Percentiles rank a stretch among this genome's conserved stretches.
Conservation (phyloP, 352 stramenopile genomes). For the Globisporangium canariense region DNA sequence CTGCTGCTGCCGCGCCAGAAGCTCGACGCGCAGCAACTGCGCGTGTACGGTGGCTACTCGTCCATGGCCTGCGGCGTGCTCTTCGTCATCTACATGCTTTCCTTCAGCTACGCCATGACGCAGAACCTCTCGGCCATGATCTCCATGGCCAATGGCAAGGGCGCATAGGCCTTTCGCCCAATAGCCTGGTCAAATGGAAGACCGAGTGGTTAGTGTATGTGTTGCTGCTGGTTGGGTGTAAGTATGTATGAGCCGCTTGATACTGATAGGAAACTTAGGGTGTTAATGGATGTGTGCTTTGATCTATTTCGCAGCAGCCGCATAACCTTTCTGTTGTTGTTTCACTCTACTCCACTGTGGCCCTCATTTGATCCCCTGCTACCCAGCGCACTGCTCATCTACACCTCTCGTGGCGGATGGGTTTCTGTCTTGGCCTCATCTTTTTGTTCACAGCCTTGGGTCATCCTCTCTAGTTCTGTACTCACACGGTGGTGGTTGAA, state of each 20-base stretch:
- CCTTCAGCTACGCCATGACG: constrained; percentile 50
- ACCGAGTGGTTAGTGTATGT: background rate
- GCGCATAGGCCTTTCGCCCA: background rate
- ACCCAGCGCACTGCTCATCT: too few relatives aligned
- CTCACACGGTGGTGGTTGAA: too few relatives aligned
- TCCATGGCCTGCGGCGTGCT: constrained; percentile 44
- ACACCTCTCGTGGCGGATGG: too few relatives aligned
- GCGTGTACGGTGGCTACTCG: constrained; percentile 47
- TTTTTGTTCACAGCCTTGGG: too few relatives aligned
- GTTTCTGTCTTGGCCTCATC: too few relatives aligned
- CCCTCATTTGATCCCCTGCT: too few relatives aligned
- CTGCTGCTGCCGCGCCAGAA: constrained; percentile 44
- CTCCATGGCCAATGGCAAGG: constrained; percentile 16
- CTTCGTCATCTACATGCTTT: constrained; percentile 51
- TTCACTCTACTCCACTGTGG: too few relatives aligned
- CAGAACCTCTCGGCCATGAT: constrained; percentile 20
- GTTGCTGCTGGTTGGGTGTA: background rate
- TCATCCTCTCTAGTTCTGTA: too few relatives aligned
- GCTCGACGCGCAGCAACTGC: constrained; percentile 44
- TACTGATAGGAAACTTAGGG: background rate
- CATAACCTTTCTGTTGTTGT: background rate
- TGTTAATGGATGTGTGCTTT: background rate
- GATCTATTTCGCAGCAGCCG: constrained; percentile 1
- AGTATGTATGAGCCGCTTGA: constrained; percentile 3
- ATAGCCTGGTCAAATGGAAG: background rate